Evolutionary conservation across 2,329 filamentous ascomycete genomes (phyloP).

Genomic region (Zopfia rhizophila): DNA sequence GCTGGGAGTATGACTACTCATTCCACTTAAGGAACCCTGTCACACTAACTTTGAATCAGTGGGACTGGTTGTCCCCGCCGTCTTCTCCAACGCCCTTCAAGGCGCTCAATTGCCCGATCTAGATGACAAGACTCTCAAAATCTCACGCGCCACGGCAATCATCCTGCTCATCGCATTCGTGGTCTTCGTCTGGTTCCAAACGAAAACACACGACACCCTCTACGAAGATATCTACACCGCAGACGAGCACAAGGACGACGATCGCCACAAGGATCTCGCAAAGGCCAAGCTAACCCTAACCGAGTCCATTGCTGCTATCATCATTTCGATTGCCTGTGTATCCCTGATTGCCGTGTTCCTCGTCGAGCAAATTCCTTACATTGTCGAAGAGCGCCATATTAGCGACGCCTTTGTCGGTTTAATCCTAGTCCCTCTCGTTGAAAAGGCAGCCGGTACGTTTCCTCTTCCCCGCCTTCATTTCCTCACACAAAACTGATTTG

Average conservation of each 20-base stretch:
- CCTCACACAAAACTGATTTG: conserved; percentile 11
- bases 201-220: conserved; percentile 79
- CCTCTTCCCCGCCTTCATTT: background rate
- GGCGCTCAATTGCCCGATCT: conserved; percentile 38
- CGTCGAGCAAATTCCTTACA: conserved; percentile 75
- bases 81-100: conserved; percentile 62
- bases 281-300: conserved; percentile 79
- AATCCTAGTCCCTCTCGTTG: conserved; percentile 82
- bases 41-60: conserved; percentile 44
- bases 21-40: conserved; percentile 49
- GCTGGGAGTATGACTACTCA: conserved; percentile 67
- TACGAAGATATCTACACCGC: conserved; percentile 78
- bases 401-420: conserved; percentile 70
- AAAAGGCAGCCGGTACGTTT: conserved; percentile 73
- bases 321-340: conserved; percentile 73
- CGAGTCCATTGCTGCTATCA: conserved; percentile 74
- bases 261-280: conserved; percentile 67
- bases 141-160: conserved; percentile 76
- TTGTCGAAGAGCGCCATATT: conserved; percentile 63
- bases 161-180: conserved; percentile 75
- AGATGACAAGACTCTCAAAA: conserved; percentile 65
- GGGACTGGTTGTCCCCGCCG: conserved; percentile 59
- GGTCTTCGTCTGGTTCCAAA: conserved; percentile 74
- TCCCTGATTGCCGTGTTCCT: conserved; percentile 78
- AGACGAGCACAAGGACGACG: conserved; percentile 75